A percentile compares a stretch with the other conserved stretches of the same genome.
phyloP scores from a whole-genome alignment of 2,329 filamentous ascomycete species.

The Nigrospora sphaerica region DNA sequence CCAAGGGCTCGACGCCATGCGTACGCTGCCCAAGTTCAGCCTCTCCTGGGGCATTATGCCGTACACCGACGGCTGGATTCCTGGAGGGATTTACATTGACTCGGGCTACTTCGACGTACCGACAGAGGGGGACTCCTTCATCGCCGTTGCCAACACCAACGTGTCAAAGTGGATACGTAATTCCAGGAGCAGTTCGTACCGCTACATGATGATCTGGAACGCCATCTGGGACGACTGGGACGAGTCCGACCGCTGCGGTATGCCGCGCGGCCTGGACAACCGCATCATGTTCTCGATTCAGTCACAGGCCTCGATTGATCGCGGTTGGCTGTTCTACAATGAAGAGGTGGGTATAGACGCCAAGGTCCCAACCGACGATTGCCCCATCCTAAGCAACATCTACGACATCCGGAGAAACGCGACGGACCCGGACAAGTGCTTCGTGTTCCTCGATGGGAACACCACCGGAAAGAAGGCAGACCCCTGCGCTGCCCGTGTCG shows the following conservation, averaged over 20 bases:
- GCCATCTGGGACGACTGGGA: neutral
- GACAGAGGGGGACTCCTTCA: neutral
- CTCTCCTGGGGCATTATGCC: neutral
- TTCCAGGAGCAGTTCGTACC: neutral
- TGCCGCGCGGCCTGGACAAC: neutral
- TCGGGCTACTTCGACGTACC: neutral
- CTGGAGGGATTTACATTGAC: neutral
- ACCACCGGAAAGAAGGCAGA: neutral
- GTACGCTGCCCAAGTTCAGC: neutral
- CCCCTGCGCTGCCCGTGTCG: neutral
- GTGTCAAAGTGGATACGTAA: neutral
- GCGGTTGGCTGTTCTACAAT: too few species aligned
- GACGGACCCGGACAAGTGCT: neutral
- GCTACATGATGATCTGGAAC: neutral
- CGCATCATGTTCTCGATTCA: neutral
- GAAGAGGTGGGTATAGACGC: neutral
- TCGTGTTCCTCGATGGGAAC: neutral
- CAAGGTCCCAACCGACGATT: neutral
- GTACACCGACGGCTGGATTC: neutral
- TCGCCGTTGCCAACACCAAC: neutral
- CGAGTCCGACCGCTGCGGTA: neutral
- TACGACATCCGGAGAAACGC: neutral
- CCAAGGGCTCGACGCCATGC: neutral
- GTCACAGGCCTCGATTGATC: too few species aligned
- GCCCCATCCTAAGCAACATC: neutral